Percentiles rank a stretch among this genome's conserved stretches.
These are phyloP conservation scores for Hypoxylon lenormandii DNA, from an alignment of 495 filamentous ascomycete genomes.

Conservation along the genomic window DNA sequence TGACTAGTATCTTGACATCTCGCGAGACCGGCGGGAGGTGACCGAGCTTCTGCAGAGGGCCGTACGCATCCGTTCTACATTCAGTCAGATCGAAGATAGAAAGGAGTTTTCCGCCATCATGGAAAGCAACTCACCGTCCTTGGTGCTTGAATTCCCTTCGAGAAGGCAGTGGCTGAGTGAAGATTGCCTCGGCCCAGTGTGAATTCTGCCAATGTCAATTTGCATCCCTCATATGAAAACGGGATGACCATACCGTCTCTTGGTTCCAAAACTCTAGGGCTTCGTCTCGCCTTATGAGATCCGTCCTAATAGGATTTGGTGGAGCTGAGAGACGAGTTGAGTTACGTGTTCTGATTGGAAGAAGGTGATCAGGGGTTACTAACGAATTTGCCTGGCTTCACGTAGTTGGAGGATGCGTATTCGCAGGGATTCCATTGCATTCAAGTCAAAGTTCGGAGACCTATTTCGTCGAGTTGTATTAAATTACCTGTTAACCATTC, in stretches of 20 bases:
- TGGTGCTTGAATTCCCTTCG: conserved; percentile 62
- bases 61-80: conserved; percentile 59
- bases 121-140: conserved; percentile 49
- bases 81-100: conserved; percentile 9
- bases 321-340: conserved; percentile 36
- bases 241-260: conserved; percentile 42
- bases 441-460: conserved; percentile 65
- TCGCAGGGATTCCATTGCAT: conserved; percentile 62
- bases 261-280: conserved; percentile 50
- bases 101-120: not conserved
- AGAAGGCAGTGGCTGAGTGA: conserved; percentile 64
- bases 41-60: conserved; percentile 48
- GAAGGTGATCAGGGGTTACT: conserved; percentile 20
- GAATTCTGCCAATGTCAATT: conserved; percentile 44
- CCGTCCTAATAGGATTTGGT: conserved; percentile 47
- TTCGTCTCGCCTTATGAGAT: conserved; percentile 48
- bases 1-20: conserved; percentile 64
- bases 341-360: not conserved
- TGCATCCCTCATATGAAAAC: not conserved
- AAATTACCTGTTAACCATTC: conserved; percentile 22
- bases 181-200: conserved; percentile 69
- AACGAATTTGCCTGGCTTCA: conserved; percentile 60
- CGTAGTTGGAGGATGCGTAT: conserved; percentile 61
- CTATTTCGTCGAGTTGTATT: conserved; percentile 47
- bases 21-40: conserved; percentile 52